Base-by-base conservation (phyloP, 1,139 yeast genomes). In the Yamadazyma aaseri region DNA sequence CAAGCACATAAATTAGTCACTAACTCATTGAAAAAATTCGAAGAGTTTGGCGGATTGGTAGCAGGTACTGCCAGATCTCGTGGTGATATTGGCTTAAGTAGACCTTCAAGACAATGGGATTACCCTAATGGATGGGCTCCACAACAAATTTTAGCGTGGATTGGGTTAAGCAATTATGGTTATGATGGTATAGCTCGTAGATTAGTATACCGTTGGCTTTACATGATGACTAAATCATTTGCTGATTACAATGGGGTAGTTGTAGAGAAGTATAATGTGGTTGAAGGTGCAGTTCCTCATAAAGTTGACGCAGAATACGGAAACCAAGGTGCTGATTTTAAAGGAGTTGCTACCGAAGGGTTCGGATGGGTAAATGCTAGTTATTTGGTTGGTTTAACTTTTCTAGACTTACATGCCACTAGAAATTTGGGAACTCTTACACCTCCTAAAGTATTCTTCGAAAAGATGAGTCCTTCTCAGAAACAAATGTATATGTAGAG, bases 81-180 rank as follows among this genome's bases (percentile, higher is more conserved):
- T 39, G 97, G 97, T 17, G 78, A 67, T 12, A 65, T 85, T 20
- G 79, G 84, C 2, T 58, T 86, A 20, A 67, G 75, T 33, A 69
- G 90, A 47, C 96, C 96, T 16, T 79, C 86, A 21, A 75, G 97
- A 58, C 98, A 92, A 63, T 92, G 98, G 98, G 98, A 92, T 58
- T 92, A 82, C 56, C 98, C 98, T 5, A 87, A 70, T 53, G 98
- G 97, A 4, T 92, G 98, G 98, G 97, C 98, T 0, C 98, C 98
- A 2, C 98, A 94, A 57, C 98, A 92, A 58, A 86, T 92, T 14
- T 63, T 92, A 35, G 94, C 96, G 1, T 92, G 98, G 98, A 76
- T 76, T 28, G 98, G 97, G 0, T 67, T 92, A 26, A 54, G 58
- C 21, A 76, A 81, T 37, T 92, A 92, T 54, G 95, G 94, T 0